These are phyloP conservation scores for Digitaria exilis DNA, from an alignment of 202 grass and related monocot genomes.

Conservation along the genomic window DNA sequence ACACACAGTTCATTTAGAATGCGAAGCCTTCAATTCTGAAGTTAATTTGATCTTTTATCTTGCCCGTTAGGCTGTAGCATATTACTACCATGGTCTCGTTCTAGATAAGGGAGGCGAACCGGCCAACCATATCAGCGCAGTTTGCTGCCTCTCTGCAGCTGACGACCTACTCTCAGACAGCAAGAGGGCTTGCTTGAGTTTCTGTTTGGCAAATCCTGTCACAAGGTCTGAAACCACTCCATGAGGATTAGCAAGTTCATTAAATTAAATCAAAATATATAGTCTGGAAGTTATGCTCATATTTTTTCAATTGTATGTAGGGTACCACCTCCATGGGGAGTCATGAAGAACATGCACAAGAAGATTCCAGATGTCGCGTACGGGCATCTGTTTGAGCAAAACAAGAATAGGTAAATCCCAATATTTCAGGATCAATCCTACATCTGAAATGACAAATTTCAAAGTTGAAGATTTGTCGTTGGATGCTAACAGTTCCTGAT, in stretches of 20 bases:
- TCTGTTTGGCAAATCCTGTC: slow-evolving; percentile 81
- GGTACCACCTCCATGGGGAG: slow-evolving; percentile 81
- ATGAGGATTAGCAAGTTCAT: background rate
- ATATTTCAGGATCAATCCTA: slow-evolving; percentile 12
- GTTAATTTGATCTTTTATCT: slow-evolving; percentile 18
- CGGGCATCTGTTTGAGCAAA: slow-evolving; percentile 73
- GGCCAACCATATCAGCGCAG: slow-evolving; percentile 70
- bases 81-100: slow-evolving; percentile 86
- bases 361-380: slow-evolving; percentile 84
- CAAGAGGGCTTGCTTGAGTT: slow-evolving; percentile 89
- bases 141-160: slow-evolving; percentile 86
- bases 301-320: slow-evolving; percentile 39
- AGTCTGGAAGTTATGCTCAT: background rate
- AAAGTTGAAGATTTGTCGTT: background rate
- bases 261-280: background rate
- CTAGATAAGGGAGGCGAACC: slow-evolving; percentile 76
- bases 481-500: background rate
- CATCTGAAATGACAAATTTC: background rate
- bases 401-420: slow-evolving; percentile 66
- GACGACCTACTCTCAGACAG: slow-evolving; percentile 76
- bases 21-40: background rate
- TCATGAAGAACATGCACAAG: slow-evolving; percentile 93
- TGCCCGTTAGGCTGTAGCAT: slow-evolving; percentile 71
- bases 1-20: slow-evolving; percentile 1
- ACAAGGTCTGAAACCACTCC: slow-evolving; percentile 60